Evolutionary conservation across 805 yeast species (phyloP), one percentile per base, ranked within the genome.

Genomic region (Tetrapisispora arboricola): DNA sequence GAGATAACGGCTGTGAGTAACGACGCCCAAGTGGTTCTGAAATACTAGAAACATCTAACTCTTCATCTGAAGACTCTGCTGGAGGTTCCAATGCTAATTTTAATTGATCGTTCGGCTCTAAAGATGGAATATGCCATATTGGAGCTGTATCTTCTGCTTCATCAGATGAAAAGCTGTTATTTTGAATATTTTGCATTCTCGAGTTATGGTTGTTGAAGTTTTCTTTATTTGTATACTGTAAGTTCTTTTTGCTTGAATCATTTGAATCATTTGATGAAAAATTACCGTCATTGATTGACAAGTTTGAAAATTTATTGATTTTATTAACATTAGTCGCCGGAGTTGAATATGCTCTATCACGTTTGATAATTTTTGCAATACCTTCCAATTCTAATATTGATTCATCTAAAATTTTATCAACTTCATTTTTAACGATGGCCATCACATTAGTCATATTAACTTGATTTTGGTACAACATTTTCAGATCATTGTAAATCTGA

Each of bases 371-470:
- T 17, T 40, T 42, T n/a, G 40, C 39, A 36, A 45, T 39, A 3
- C 22, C 27, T 32, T 31, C 32, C 12, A 47, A 49, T 22, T 53
- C 53, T 27, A 45, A 38, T 1, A 37, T 31, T 25, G 46, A 43
- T 15, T 43, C 40, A 32, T 57, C 60, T 34, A 64, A 42, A 13
- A 57, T 50, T 1, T 52, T 37, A 20, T 56, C 56, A 16, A 65
- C 58, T 38, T 61, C 62, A 33, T 58, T 53, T 3, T 55, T 57
- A 2, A 63, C 64, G 54, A 62, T 62, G 1, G 53, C 44, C 26
- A 62, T 45, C n/a, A 65, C 70, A 39, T 67, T 65, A 4, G 64
- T 51, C 70, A 66, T 65, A 37, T 60, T 62, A 7, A 60, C 49
- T 40, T 66, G 66, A 38, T 54, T 55, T 41, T 65, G 66, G 38